phyloP scores from a whole-genome alignment of 441 rosid genomes.

The Raphanus hybrid region DNA sequence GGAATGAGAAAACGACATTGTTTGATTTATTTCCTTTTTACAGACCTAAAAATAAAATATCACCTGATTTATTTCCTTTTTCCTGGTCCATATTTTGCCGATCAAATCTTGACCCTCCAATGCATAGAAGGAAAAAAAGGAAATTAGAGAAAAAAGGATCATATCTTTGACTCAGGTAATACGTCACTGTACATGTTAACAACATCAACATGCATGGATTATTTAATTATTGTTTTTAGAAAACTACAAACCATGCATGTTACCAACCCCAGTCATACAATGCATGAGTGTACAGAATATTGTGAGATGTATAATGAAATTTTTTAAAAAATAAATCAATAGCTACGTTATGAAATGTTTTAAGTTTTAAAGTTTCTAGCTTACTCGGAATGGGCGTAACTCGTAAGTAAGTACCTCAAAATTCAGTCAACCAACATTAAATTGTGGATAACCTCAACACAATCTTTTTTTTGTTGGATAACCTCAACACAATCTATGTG shows the following conservation, averaged over 20 bases:
- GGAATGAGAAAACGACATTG: too few relatives aligned
- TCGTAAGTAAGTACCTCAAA: background rate
- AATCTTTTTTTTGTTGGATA: too few relatives aligned
- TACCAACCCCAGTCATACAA: constrained; percentile 9
- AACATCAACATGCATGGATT: constrained; percentile 11
- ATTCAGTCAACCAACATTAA: constrained; percentile 8
- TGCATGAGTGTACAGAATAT: background rate
- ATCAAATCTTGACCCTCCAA: too few relatives aligned
- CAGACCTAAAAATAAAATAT: too few relatives aligned
- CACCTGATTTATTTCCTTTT: too few relatives aligned
- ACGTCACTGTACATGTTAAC: too few relatives aligned
- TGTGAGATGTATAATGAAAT: background rate
- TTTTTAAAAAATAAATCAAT: background rate
- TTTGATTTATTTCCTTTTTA: too few relatives aligned
- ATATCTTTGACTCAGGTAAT: too few relatives aligned
- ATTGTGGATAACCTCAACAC: background rate
- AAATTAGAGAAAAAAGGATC: too few relatives aligned
- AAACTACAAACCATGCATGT: constrained; percentile 16
- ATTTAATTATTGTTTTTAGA: background rate
- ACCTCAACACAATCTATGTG: too few relatives aligned
- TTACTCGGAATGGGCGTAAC: background rate
- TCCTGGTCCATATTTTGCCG: too few relatives aligned
- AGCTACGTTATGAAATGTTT: background rate
- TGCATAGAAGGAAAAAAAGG: too few relatives aligned
- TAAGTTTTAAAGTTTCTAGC: background rate